phyloP scores from a whole-genome alignment of 1,139 yeast species.

The Groenewaldozyma sp. region DNA sequence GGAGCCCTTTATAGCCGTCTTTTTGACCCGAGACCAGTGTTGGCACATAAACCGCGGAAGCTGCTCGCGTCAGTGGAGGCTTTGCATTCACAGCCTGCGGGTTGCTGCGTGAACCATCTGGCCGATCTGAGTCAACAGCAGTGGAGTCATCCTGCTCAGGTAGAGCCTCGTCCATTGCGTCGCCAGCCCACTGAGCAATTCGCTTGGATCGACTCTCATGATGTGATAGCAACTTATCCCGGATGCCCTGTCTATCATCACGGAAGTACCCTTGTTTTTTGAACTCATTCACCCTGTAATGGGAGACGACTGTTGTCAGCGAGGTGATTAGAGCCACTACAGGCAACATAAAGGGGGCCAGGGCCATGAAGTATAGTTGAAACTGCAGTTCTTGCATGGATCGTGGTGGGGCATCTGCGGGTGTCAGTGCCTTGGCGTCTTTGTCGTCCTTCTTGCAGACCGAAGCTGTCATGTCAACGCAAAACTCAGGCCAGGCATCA shows the following conservation, averaged over 20 bases:
- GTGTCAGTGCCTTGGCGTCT: not conserved
- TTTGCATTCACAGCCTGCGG: constrained; percentile 1
- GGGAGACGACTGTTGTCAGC: constrained; percentile 18
- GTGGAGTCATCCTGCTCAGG: constrained; percentile 3
- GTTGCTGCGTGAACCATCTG: not conserved
- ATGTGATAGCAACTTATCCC: constrained; percentile 3
- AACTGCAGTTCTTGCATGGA: constrained; percentile 16
- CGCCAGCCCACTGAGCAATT: constrained; percentile 18
- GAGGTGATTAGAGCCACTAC: constrained; percentile 17
- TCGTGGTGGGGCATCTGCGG: constrained; percentile 6
- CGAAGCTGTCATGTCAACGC: constrained; percentile 24
- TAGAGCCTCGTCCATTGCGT: constrained; percentile 16
- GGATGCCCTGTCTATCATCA: not conserved
- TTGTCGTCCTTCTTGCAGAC: not conserved
- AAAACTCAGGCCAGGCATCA: constrained; percentile 3
- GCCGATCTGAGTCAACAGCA: not conserved
- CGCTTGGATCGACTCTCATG: constrained; percentile 12
- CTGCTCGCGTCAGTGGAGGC: not conserved
- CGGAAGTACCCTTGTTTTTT: not conserved
- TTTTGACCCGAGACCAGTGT: not conserved
- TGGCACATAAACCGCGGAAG: constrained; percentile 2
- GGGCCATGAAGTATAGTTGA: constrained; percentile 10
- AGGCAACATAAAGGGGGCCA: constrained; percentile 22
- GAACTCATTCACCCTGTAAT: constrained; percentile 16
- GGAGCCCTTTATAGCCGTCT: constrained; percentile 14